Base-by-base conservation (phyloP, 352 stramenopile genomes). In the Globisporangium rhizosaccharum region DNA sequence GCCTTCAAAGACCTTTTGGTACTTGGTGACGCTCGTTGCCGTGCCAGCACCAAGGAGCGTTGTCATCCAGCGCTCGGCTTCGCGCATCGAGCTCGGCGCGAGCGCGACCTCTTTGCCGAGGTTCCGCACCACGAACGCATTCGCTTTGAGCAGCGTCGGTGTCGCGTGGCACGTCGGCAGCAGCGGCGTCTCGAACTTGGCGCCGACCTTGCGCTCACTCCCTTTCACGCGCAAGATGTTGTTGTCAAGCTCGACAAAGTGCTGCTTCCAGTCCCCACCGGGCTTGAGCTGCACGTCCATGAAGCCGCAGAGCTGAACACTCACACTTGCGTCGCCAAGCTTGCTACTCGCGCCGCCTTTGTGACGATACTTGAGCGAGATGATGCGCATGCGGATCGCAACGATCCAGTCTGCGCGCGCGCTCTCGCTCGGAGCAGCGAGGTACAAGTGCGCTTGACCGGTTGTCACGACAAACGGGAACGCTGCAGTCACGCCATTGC, bases 391-490 rank as follows among this genome's bases (percentile, higher is more conserved):
- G 23, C 76, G 74, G 57, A 88, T 87, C 0, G 78, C 78, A 10
- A 76, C 51, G 37, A 88, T 68, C 81, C 80, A 90, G 50, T 88
- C 70, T 12, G 75, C 72, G 23, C 80, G 72, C 51, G 71, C 72
- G 55, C 72, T 67, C 20, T 85, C 72, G 2, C 55, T 85, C 0
- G 71, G 53, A 0, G 78, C 76, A 15, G 75, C 72, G 23, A 88
- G 61, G 23, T 76, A 53, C 44, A 90, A 63, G 51, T 82, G 79
- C 8, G 81, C 57, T 41, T 79, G 74, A 0, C 78, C 78, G 0
- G 81, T 88, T 17, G 70, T 77, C 14, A 88, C 67, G 23, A 87
- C 72, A 26, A 88, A 82, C 0, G 78, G 81, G 55, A 82, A 88
- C 60, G 64, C 68, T 26, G 64, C 57, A 0, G 66, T 8, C 53